These are phyloP conservation scores for Pyrenophora graminea DNA, from an alignment of 2,329 filamentous ascomycete species.

Conservation along the genomic window DNA sequence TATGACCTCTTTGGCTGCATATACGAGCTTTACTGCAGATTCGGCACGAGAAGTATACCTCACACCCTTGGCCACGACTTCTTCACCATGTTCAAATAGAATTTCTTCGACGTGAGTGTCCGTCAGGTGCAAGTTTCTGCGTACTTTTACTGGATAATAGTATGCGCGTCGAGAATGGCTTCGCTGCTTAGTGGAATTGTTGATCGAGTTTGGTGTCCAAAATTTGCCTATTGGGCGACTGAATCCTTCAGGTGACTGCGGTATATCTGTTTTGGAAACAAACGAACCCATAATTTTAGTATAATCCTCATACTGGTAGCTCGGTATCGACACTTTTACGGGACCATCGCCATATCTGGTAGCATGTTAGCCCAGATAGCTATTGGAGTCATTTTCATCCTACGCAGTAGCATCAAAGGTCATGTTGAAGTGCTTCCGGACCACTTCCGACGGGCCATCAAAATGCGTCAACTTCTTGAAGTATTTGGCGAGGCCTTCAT, in stretches of 20 bases:
- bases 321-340: constrained; percentile 17
- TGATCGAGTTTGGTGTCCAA: constrained; percentile 25
- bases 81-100: constrained; percentile 2
- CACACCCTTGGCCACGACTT: constrained; percentile 15
- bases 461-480: constrained; percentile 33
- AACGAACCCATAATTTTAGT: constrained; percentile 12
- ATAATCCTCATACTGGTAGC: constrained; percentile 20
- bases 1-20: constrained; percentile 54
- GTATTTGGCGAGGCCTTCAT: constrained; percentile 50
- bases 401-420: constrained; percentile 18
- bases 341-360: constrained; percentile 17
- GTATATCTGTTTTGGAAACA: constrained; percentile 9
- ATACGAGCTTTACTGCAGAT: constrained; percentile 3
- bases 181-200: constrained; percentile 11
- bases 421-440: constrained; percentile 6
- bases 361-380: neutral
- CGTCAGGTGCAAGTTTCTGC: constrained; percentile 11
- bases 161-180: constrained; percentile 16
- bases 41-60: constrained; percentile 6
- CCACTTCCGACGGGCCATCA: constrained; percentile 9
- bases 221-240: constrained; percentile 25
- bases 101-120: constrained; percentile 18
- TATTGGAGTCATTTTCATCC: neutral
- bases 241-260: constrained; percentile 10
- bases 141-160: constrained; percentile 14